Evolutionary conservation across 2,329 filamentous ascomycete genomes (phyloP), one percentile per base, ranked within the genome.

Genomic region (Plenodomus biglobosus): DNA sequence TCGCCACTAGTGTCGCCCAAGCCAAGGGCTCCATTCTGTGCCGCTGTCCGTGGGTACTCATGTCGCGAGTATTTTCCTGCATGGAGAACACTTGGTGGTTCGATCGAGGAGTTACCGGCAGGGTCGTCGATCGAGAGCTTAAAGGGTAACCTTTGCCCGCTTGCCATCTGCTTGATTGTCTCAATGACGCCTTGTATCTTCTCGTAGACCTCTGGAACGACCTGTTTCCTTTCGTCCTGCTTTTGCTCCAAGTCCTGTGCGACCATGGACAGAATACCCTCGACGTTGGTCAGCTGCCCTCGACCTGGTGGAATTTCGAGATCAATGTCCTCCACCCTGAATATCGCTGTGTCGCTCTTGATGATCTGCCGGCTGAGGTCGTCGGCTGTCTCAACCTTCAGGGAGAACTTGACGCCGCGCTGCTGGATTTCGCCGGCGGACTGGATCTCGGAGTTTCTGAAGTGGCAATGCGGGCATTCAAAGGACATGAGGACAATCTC

Each of bases 401-500:
- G 81, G 46, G 90, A 86, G 75, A 92, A 96, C 69, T 87, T 89
- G 17, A 84, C 80, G 44, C 94, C 94, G 65, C 89, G 89, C 62
- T 91, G 87, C 75, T 97, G 94, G 53, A 97, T 92, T 62, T 91
- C 84, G 53, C 91, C 91, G 21, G 94, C 94, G 8, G 92, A 85
- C 70, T 96, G 92, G 62, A 99, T 88, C 64, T 96, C 92, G 72
- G 92, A 92, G 78, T 97, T 96, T 58, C 87, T 85, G 75, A 92
- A 87, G 68, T 85, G 79, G 77, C 94, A 99, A 74, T 96, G 84
- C 5, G 90, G 85, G 78, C 94, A 99, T 58, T 84, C 83, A 74
- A 99, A 99, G 54, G 92, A 97, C 86, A 96, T 96, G 73, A 99
- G 84, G 65, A 99, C 90, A 55, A 99, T 86, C 73, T 99, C 92